Conservation (phyloP, 1,284 basidiomycete genomes). For the Puccinia triticina region DNA sequence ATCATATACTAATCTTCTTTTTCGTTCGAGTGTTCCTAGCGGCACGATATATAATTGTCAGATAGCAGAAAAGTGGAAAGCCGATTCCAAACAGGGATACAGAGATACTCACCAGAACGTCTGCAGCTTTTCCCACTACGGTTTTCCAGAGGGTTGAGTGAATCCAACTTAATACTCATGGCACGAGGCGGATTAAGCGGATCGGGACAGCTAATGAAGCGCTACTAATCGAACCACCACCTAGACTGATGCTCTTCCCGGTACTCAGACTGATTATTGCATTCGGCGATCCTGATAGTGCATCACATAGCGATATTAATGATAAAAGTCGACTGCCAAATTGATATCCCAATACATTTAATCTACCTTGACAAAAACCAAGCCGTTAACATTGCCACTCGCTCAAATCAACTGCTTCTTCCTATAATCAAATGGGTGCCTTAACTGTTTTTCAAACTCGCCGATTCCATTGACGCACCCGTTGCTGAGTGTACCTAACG, state of each 20-base stretch:
- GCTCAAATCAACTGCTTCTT: neutral
- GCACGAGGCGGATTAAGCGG: slow-evolving; percentile 82
- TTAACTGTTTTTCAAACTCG: slow-evolving; percentile 81
- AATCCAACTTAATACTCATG: slow-evolving; percentile 72
- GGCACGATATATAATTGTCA: neutral
- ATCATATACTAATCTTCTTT: slow-evolving; percentile 80
- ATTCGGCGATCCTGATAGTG: slow-evolving; percentile 54
- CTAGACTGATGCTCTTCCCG: slow-evolving; percentile 55
- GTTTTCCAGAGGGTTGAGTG: slow-evolving; percentile 80
- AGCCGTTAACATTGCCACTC: slow-evolving; percentile 62
- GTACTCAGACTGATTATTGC: slow-evolving; percentile 54
- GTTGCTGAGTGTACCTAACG: slow-evolving; percentile 90
- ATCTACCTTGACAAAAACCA: slow-evolving; percentile 51
- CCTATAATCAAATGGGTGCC: too few species aligned
- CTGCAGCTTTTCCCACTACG: slow-evolving; percentile 88
- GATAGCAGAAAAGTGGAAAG: neutral
- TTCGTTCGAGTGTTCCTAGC: slow-evolving; percentile 50
- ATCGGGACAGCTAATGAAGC: slow-evolving; percentile 62
- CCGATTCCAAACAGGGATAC: neutral
- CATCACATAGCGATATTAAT: slow-evolving; percentile 59
- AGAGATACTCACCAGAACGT: slow-evolving; percentile 74
- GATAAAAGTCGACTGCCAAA: slow-evolving; percentile 80
- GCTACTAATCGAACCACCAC: slow-evolving; percentile 56
- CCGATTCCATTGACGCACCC: slow-evolving; percentile 90
- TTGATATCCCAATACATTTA: slow-evolving; percentile 86